A percentile compares a stretch with the other conserved stretches of the same genome.
Conservation (phyloP, 2,329 filamentous ascomycete genomes). For the Pseudogymnoascus sp. region DNA sequence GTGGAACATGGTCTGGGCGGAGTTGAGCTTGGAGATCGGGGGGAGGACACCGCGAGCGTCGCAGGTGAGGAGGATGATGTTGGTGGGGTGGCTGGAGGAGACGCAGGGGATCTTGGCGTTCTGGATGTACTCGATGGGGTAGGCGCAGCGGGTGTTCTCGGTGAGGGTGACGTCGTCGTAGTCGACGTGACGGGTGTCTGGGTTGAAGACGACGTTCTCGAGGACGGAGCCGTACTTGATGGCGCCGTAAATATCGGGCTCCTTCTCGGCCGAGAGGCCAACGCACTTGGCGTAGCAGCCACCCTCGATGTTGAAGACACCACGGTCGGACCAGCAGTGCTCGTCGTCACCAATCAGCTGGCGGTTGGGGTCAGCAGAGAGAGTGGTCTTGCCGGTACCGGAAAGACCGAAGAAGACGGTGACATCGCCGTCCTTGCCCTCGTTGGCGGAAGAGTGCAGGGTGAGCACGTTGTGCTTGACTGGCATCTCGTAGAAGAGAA, state of each 20-base stretch:
- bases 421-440: conserved; percentile 89
- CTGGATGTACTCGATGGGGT: conserved; percentile 97
- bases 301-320: conserved; percentile 99
- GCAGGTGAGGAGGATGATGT: conserved; percentile 97
- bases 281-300: conserved; percentile 99
- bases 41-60: conserved; percentile 95
- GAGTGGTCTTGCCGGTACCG: conserved; percentile 95
- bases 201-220: conserved; percentile 98
- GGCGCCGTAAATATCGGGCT: conserved; percentile 93
- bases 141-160: conserved; percentile 96
- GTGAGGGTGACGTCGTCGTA: conserved; percentile 93
- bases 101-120: conserved; percentile 99
- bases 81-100: conserved; percentile 77
- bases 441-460: conserved; percentile 96
- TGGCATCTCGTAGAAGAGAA: conserved; percentile 99
- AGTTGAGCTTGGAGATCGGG: conserved; percentile 93
- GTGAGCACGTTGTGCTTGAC: conserved; percentile 99
- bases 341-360: conserved; percentile 96
- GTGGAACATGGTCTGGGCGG: conserved; percentile 98
- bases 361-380: conserved; percentile 95
- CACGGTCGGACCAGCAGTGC: conserved; percentile 97
- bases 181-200: conserved; percentile 78
- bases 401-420: conserved; percentile 99
- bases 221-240: conserved; percentile 96
- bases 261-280: conserved; percentile 94